phyloP scores from a whole-genome alignment of 768 basidiomycete species.

The Rhizopogon vinicolor region DNA sequence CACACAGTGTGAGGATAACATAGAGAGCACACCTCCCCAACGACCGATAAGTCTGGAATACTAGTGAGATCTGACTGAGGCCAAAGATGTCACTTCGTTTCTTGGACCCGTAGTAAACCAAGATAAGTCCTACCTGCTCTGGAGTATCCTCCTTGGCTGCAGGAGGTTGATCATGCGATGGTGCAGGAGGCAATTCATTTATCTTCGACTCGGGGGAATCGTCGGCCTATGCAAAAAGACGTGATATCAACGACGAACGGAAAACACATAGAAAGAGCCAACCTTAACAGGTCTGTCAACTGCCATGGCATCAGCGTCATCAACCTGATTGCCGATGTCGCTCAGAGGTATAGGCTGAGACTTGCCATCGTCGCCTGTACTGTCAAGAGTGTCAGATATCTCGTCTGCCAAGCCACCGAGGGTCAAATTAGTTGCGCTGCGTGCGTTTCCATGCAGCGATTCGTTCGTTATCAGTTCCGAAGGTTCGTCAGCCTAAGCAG shows the following conservation, averaged over 20 bases:
- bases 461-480: too few relatives aligned
- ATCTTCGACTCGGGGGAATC: background rate
- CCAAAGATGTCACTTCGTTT: background rate
- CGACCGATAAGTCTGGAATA: background rate
- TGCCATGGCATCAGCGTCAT: conserved; percentile 9
- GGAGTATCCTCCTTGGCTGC: background rate
- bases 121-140: background rate
- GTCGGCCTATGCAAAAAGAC: background rate
- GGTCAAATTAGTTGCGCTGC: too few relatives aligned
- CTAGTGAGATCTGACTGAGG: background rate
- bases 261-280: background rate
- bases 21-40: background rate
- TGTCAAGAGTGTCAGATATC: background rate
- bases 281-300: conserved; percentile 19
- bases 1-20: too few relatives aligned
- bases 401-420: too few relatives aligned
- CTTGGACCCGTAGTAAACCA: background rate
- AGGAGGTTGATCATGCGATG: background rate
- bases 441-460: too few relatives aligned
- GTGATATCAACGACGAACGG: background rate
- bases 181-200: background rate
- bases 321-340: background rate
- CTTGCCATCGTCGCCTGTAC: background rate
- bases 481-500: too few relatives aligned
- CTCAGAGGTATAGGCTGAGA: background rate